phyloP scores from a whole-genome alignment of 176 grass and related monocot genomes.

The Oryza meyeriana region DNA sequence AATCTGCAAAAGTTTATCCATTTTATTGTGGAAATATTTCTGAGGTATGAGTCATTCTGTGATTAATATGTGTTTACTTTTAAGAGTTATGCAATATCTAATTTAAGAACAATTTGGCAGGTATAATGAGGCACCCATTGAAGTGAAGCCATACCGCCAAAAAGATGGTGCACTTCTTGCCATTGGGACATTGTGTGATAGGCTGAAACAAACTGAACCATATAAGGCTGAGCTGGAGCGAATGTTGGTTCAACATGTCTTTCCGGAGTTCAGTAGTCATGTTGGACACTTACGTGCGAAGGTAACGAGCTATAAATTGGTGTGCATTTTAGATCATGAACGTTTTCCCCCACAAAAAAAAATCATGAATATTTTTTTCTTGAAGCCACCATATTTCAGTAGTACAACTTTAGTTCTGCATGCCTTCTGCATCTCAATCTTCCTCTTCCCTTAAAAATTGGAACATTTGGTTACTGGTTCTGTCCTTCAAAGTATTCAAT shows the following conservation, averaged over 20 bases:
- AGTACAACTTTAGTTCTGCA: not conserved
- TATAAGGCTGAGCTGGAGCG: slow-evolving; percentile 80
- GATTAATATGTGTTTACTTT: not conserved
- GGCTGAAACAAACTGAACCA: slow-evolving; percentile 88
- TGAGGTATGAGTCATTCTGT: slow-evolving; percentile 45
- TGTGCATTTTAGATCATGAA: not conserved
- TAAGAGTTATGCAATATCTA: not conserved
- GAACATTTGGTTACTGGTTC: not conserved
- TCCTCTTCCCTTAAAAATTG: not conserved
- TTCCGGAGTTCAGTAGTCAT: slow-evolving; percentile 74
- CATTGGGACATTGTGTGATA: slow-evolving; percentile 93
- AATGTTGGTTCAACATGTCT: slow-evolving; percentile 90
- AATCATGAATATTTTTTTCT: not conserved
- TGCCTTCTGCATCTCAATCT: not conserved
- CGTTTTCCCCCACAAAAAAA: not conserved
- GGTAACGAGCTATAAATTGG: slow-evolving; percentile 40
- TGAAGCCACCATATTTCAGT: not conserved
- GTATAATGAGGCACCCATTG: slow-evolving; percentile 66
- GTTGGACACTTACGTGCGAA: slow-evolving; percentile 86
- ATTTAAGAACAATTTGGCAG: slow-evolving; percentile 45
- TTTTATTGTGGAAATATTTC: slow-evolving; percentile 83
- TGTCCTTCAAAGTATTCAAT: not conserved
- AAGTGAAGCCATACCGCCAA: slow-evolving; percentile 74
- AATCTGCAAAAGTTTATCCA: slow-evolving; percentile 89
- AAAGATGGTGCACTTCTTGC: slow-evolving; percentile 98